Evolutionary conservation across 2,329 filamentous ascomycete species (phyloP), one percentile per base, ranked within the genome.

Genomic region (Septoria petroselini): DNA sequence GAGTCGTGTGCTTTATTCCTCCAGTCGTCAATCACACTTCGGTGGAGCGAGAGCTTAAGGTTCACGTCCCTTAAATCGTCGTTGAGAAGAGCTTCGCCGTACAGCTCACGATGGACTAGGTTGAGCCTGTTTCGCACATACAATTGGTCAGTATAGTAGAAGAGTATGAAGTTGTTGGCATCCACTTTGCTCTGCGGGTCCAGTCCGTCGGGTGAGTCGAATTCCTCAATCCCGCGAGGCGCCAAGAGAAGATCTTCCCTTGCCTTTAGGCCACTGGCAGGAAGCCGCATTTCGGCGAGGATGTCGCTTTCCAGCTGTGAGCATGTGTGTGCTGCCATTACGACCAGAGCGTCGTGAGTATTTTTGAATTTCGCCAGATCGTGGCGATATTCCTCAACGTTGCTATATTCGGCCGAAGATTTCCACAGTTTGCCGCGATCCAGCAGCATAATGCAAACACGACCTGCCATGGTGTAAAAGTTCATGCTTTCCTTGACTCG

Each of bases 241-340:
- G 83, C 82, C 7, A 84, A 81, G 70, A 90, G 83, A 41, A 79
- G 75, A 15, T 71, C 70, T 62, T 84, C 80, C 5, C 77, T 72
- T 25, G 73, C 71, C 7, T 77, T 78, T 23, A 85, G 81, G 2
- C 79, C 78, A 62, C 80, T 84, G 1, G 77, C 73, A 3, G 80
- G 80, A 11, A 85, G 71, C 51, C 63, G 67, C 52, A 97, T 76
- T 69, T 98, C 93, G 2, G 93, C 93, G 39, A 96, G 78, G 38
- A 97, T 88, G 67, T 97, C 91, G 68, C 90, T 95, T 70, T 97
- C 91, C 8, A 97, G 76, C 64, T 97, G 91, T 55, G 96, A 73
- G 65, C 88, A 95, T 6, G 91, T 93, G 91, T 91, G 97, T 62
- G 91, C 96, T 0, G 88, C 85, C 60, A 94, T 65, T 48, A 74